Conservation (phyloP, 768 basidiomycete species). For the Tephrocybe sp. region DNA sequence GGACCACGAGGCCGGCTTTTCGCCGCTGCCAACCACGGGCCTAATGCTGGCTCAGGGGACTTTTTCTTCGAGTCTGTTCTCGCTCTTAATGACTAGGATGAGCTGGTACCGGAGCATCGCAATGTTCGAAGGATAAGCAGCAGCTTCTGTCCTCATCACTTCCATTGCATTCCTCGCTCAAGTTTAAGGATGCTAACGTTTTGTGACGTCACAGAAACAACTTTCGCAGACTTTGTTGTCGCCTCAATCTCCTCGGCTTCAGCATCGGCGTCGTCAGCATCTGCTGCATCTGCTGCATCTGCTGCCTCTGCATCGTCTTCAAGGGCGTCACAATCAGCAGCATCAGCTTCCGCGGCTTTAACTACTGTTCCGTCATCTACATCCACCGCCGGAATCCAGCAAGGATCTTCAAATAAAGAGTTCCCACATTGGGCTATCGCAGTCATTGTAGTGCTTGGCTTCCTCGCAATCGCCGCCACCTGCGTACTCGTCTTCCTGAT, state of each 20-base stretch:
- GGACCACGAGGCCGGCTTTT: not conserved
- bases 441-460: constrained; percentile 82
- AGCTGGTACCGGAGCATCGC: no score
- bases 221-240: constrained; percentile 64
- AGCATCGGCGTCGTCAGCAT: constrained; percentile 36
- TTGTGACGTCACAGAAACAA: constrained; percentile 58
- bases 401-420: constrained; percentile 27
- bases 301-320: constrained; percentile 33
- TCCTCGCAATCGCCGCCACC: constrained; percentile 74
- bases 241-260: constrained; percentile 48
- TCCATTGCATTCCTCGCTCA: not conserved
- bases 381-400: constrained; percentile 48
- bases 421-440: constrained; percentile 94
- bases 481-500: constrained; percentile 73
- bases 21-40: not conserved
- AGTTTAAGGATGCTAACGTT: not conserved
- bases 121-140: not conserved
- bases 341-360: constrained; percentile 10
- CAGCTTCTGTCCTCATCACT: not conserved
- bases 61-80: no score
- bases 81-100: no score
- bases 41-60: no score
- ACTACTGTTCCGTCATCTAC: constrained; percentile 20
- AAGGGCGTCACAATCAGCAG: constrained; percentile 19
- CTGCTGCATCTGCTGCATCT: constrained; percentile 48